Conservation (phyloP, 2,329 filamentous ascomycete species). For the Aspergillus piperis region DNA sequence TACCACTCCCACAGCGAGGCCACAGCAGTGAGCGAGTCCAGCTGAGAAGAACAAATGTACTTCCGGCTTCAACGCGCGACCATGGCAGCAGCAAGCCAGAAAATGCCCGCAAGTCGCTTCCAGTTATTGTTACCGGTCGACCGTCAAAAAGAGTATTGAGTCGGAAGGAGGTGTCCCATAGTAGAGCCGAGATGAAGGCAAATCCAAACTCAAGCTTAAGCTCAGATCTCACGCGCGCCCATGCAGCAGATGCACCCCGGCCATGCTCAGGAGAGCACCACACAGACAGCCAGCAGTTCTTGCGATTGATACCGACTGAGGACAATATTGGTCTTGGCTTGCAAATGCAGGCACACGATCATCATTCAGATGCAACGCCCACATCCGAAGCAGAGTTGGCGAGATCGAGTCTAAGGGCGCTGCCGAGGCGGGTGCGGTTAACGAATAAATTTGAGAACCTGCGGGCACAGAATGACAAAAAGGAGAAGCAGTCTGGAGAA, state of each 20-base stretch:
- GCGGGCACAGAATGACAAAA: background rate
- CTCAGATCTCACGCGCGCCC: background rate
- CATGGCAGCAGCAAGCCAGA: background rate
- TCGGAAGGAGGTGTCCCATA: background rate
- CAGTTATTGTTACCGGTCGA: background rate
- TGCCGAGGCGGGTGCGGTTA: slow-evolving; percentile 8
- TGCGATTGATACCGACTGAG: background rate
- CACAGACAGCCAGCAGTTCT: too few relatives aligned
- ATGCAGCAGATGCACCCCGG: background rate
- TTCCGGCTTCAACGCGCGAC: background rate
- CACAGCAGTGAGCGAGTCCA: background rate
- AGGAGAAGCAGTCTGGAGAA: background rate
- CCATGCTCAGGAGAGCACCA: background rate
- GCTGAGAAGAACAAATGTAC: background rate
- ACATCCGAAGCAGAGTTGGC: too few relatives aligned
- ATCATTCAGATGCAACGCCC: background rate
- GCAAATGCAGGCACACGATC: background rate
- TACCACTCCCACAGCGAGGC: background rate
- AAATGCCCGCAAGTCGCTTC: background rate
- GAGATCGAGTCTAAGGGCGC: background rate
- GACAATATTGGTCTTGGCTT: background rate
- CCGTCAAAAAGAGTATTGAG: background rate
- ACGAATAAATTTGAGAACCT: slow-evolving; percentile 9
- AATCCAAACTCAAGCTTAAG: background rate
- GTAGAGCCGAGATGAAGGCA: background rate